Conservation (phyloP, 2,329 filamentous ascomycete species). For the Chalaropsis ovoidea region DNA sequence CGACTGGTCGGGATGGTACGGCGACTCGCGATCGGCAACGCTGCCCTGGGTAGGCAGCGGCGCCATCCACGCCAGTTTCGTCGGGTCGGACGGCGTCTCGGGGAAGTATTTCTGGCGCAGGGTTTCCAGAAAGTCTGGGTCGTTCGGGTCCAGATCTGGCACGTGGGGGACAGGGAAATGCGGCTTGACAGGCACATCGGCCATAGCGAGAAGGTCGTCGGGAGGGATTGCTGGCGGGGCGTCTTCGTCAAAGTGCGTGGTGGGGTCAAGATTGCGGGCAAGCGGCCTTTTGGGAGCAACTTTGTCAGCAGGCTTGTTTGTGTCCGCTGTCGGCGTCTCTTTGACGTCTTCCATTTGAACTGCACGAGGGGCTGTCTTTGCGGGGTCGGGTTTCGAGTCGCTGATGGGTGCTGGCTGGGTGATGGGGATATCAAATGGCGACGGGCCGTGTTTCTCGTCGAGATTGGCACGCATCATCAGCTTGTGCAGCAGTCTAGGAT, state of each 20-base stretch:
- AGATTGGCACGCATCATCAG: conserved; percentile 68
- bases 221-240: conserved; percentile 36
- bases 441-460: conserved; percentile 46
- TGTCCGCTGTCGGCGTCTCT: neutral
- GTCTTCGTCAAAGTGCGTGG: conserved; percentile 35
- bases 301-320: neutral
- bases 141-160: conserved; percentile 71
- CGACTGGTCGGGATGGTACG: conserved; percentile 70
- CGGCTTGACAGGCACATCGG: conserved; percentile 36
- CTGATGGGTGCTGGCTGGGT: neutral
- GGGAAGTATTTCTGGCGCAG: conserved; percentile 94
- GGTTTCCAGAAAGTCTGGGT: conserved; percentile 70
- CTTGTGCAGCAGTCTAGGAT: conserved; percentile 64
- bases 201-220: conserved; percentile 37
- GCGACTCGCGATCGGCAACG: conserved; percentile 55
- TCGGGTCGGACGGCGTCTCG: conserved; percentile 70
- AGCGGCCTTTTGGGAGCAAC: conserved; percentile 5
- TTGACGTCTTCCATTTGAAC: conserved; percentile 33
- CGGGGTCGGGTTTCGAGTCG: conserved; percentile 23
- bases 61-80: conserved; percentile 82
- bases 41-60: conserved; percentile 56
- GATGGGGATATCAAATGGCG: conserved; percentile 36
- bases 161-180: conserved; percentile 52
- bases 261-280: conserved; percentile 26
- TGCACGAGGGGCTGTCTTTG: conserved; percentile 25